Base-by-base conservation (phyloP, 768 basidiomycete genomes). In the Hypsizygus marmoreus region DNA sequence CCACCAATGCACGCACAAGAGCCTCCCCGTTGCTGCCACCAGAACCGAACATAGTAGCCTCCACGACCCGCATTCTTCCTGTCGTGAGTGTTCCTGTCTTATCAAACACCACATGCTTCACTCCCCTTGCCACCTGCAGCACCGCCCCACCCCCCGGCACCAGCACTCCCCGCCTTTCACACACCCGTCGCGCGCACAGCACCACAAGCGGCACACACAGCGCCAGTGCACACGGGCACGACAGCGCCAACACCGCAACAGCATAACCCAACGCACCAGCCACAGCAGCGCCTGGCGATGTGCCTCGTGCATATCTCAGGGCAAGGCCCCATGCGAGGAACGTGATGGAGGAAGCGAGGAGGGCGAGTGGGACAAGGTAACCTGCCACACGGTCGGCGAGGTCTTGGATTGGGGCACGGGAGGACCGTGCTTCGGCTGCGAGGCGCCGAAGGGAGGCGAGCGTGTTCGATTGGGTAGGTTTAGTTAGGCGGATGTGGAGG, bases 1-100 rank as follows among this genome's bases (percentile, higher is more conserved):
- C 57, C 10, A 66, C 61, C 19, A 75, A 60, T 13, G 57, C 62
- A 17, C 55, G 35, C 7, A 72, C 57, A 28, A 69, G n/a, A n/a
- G n/a, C n/a, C n/a, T n/a, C n/a, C n/a, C n/a, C n/a, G n/a, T n/a
- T n/a, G n/a, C n/a, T n/a, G n/a, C 56, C 57, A n/a, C 51, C 59
- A 23, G 37, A 36, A 13, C 43, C 55, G 10, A 59, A 11, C 20
- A 69, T 40, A 28, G 64, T 61, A 33, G 63, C 57, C 35, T 64
- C 59, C n/a, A 65, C 67, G 13, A 79, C 71, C 0, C 62, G 54
- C 22, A 73, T 65, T 40, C 68, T 54, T 9, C 75, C 75, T 35
- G 61, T 51, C 1, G 80, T 79, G 40, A 82, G 63, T 11, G 81
- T 82, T 1, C 81, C 81, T 0, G 81, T 82, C 68, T 84, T 84